These are phyloP conservation scores for Diaporthe amygdali DNA, from an alignment of 2,329 filamentous ascomycete species.

Conservation along the genomic window DNA sequence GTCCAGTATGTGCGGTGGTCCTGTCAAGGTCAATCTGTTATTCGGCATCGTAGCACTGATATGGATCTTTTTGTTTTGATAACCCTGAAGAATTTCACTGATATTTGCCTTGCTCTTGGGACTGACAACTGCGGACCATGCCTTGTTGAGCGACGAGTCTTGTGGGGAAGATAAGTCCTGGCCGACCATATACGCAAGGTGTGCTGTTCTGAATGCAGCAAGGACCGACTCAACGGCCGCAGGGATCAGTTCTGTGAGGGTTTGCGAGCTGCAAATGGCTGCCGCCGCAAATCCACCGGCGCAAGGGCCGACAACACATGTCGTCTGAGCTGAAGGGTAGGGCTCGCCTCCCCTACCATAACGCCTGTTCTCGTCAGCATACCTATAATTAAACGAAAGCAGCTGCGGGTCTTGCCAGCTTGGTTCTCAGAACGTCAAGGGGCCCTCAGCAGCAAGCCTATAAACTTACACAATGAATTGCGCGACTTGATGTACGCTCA, in stretches of 20 bases:
- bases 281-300: conserved; percentile 70
- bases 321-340: not conserved
- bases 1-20: not conserved
- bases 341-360: not conserved
- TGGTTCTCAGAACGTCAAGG: no score
- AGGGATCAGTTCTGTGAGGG: conserved; percentile 64
- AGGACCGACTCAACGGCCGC: conserved; percentile 69
- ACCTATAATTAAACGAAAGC: not conserved
- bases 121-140: conserved; percentile 60
- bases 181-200: conserved; percentile 55
- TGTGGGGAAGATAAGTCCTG: conserved; percentile 41
- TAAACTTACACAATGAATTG: not conserved
- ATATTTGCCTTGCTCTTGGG: conserved; percentile 55
- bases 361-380: not conserved
- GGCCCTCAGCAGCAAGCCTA: no score
- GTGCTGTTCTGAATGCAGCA: conserved; percentile 68
- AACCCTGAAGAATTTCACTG: not conserved
- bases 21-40: not conserved
- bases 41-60: not conserved
- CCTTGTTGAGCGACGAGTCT: conserved; percentile 69
- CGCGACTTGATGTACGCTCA: not conserved
- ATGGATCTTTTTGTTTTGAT: not conserved
- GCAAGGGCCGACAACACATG: conserved; percentile 60
- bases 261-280: conserved; percentile 67
- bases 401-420: not conserved